Base-by-base conservation (phyloP, 2,329 filamentous ascomycete species). In the Dactylonectria macrodidyma region DNA sequence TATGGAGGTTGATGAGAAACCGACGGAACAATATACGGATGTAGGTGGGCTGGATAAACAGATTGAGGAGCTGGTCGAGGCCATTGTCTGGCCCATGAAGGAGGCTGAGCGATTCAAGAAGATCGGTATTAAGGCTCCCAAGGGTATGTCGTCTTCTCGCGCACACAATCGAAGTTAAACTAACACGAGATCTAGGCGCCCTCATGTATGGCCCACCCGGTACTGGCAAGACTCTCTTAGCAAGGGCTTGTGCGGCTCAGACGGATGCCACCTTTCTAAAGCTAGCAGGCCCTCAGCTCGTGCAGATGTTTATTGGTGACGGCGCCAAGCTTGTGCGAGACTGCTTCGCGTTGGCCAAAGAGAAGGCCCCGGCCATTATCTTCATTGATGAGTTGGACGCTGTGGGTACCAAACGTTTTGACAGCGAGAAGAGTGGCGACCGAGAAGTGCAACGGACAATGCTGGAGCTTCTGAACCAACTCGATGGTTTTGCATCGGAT, bases 1-100 rank as follows among this genome's bases (percentile, higher is more conserved):
- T 41, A 99, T 99, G 96, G 97, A 99, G 86, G 96, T 99, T 8
- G 96, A 99, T 78, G 97, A 99, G 88, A 99, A 99, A 88, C 97
- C 96, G 10, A 98, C 95, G 46, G 96, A 99, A 84, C 97, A 98
- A 84, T 99, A 99, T 85, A 96, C 92, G 62, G 96, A 99, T 84
- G 97, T 99, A 14, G 96, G 96, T 84, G 96, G 96, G 59, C 83
- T 99, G 77, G 95, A 98, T 84, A 99, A 99, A 86, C 96, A 99
- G 86, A 99, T 99, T 79, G 95, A 98, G 82, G 97, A 99, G 84
- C 89, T 99, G 62, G 95, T 99, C 9, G 96, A 99, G 85, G 96
- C 96, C 63, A 96, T 99, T 57, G 96, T 99, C 34, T 98, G 95
- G 95, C 96, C 96, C 2, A 99, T 99, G 96, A 98, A 98, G 89